Evolutionary conservation across 1,284 basidiomycete genomes (phyloP), one percentile per base, ranked within the genome.

Genomic region (Apiotrichum sp.): DNA sequence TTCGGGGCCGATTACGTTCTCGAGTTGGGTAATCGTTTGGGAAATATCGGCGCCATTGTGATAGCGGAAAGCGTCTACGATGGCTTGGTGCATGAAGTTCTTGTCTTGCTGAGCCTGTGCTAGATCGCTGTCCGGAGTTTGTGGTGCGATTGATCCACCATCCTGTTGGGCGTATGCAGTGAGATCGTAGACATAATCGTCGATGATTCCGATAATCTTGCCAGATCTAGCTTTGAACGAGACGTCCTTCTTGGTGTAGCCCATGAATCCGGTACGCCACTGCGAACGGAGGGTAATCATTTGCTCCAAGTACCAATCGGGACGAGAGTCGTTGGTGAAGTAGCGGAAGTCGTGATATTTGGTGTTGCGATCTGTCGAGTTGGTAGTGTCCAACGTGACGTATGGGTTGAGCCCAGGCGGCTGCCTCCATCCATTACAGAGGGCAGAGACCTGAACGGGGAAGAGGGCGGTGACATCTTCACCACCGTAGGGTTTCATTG

Each of bases 311-410:
- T 98, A 98, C 96, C 95, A 99, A 73, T 98, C 95, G 0, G 93
- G 92, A 29, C 93, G 85, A 0, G 87, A 86, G 70, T 98, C 93
- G 59, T 86, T 87, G 33, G 86, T 88, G 67, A 80, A 85, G 0
- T 84, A 84, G 42, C 93, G 87, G 84, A 98, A 98, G 73, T 98
- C 93, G 74, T 98, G 95, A 73, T 98, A 98, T n/a, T 88, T 74
- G 29, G 73, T 78, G 68, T 91, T 89, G 6, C 77, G 67, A 67
- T 93, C 87, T 29, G 89, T 87, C 14, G 41, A 22, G 79, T 98
- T 99, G 61, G 80, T 81, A 8, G 87, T 83, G 67, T 86, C 84
- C 47, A 97, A 79, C 6, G 83, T 82, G 14, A 98, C 85, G 76
- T 86, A 97, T 0, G 91, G 91, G 67, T 84, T 90, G 65, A 98